Evolutionary conservation across 176 grass and related monocot genomes (phyloP).

Genomic region (Triticum aestivum): IWGSC_CS_RefSeq_v2.1 NC_057803.1:5366542-5367041

Average conservation of each 20-base stretch:
- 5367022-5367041: neutral
- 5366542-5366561: conserved; percentile 32
- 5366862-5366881: neutral
- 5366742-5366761: conserved; percentile 18
- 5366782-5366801: conserved; percentile 2
- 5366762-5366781: neutral
- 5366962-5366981: neutral
- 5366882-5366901: neutral
- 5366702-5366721: conserved; percentile 29
- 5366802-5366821: neutral
- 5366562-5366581: conserved; percentile 55
- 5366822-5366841: neutral
- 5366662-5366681: conserved; percentile 21
- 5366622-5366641: conserved; percentile 36
- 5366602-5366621: conserved; percentile 56
- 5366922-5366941: conserved; percentile 35
- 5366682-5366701: conserved; percentile 24
- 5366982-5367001: neutral
- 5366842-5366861: conserved; percentile 1
- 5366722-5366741: neutral
- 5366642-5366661: conserved; percentile 57
- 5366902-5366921: conserved; percentile 24
- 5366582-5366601: conserved; percentile 43
- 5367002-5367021: neutral
- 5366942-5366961: neutral